Base-by-base conservation (phyloP, 2,329 filamentous ascomycete genomes). In the Nectriaceae sp. region DNA sequence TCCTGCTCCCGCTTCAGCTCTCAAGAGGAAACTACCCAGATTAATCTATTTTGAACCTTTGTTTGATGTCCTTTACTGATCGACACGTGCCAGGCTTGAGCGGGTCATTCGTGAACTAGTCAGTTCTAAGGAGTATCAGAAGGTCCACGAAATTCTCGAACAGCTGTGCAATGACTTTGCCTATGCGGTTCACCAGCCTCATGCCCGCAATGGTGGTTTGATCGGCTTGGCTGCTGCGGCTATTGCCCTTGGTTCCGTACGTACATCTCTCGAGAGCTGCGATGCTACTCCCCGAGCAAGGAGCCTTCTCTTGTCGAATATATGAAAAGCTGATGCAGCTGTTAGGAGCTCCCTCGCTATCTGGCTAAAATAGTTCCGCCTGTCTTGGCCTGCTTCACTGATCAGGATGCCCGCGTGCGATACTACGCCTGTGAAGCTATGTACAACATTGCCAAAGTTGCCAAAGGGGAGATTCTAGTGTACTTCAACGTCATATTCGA, bases 401-500 rank as follows among this genome's bases (percentile, higher is more conserved):
- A 99, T 61, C 94, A 97, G 75, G 94, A 99, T 87, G 92, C 94
- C 21, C 84, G 94, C 49, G 94, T 97, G 24, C 84, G 94, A 56
- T 99, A 99, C 70, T 99, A 99, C 73, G 94, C 94, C 20, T 99
- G 94, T 73, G 94, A 99, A 75, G 95, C 92, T 70, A 99, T 99
- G 94, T 99, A 99, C 75, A 99, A 99, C 71, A 99, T 99, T 66
- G 92, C 94, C 65, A 99, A 99, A 74, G 94, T 99, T 40, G 94
- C 93, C 52, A 99, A 99, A 72, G 94, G 95, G 31, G 94, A 99
- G 71, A 94, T 99, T 18, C 73, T 99, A 56, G 83, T 95, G 35
- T 99, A 96, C 76, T 99, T 99, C 72, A 99, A 99, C 72, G 89
- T 95, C 63, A 94, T 99, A 55, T 99, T 99, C 65, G 94, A 99